Conservation (phyloP, 192 early-diverging fungal species). For the Umbelopsis sp. region DNA sequence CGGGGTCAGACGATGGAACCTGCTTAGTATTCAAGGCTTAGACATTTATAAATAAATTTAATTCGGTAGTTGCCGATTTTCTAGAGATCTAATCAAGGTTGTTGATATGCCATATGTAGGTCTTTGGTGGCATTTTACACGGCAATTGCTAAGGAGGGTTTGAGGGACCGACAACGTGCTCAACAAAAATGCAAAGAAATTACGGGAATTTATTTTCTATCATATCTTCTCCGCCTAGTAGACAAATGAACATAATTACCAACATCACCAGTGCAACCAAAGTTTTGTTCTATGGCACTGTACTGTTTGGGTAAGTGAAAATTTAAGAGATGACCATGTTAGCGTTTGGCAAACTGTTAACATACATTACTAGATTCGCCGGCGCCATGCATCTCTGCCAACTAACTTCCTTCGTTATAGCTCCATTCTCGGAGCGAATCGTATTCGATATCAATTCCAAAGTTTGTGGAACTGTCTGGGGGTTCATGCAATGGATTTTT, state of each 20-base stretch:
- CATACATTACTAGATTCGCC: constrained; percentile 22
- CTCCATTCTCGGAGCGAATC: constrained; percentile 50
- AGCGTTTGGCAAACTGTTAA: background rate
- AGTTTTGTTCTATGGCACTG: constrained; percentile 23
- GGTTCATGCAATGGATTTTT: constrained; percentile 53
- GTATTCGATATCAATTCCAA: constrained; percentile 56
- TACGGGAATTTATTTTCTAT: background rate
- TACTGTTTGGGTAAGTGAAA: constrained; percentile 29
- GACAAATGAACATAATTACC: background rate
- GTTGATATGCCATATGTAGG: too few species aligned
- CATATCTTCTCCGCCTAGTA: background rate
- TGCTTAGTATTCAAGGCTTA: constrained; percentile 66
- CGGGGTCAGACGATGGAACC: constrained; percentile 85
- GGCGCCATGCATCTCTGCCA: constrained; percentile 44
- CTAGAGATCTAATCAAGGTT: too few species aligned
- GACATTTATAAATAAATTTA: background rate
- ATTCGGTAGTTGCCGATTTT: too few species aligned
- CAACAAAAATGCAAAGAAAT: too few species aligned
- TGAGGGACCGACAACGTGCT: too few species aligned
- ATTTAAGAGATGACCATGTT: background rate
- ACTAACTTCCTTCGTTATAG: constrained; percentile 47
- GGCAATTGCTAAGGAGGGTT: too few species aligned
- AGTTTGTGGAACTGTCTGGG: constrained; percentile 53
- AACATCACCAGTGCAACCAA: constrained; percentile 15
- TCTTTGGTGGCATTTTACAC: too few species aligned